These are phyloP conservation scores for Sungouiella blattae DNA, from an alignment of 805 yeast species.

Conservation along the genomic window DNA sequence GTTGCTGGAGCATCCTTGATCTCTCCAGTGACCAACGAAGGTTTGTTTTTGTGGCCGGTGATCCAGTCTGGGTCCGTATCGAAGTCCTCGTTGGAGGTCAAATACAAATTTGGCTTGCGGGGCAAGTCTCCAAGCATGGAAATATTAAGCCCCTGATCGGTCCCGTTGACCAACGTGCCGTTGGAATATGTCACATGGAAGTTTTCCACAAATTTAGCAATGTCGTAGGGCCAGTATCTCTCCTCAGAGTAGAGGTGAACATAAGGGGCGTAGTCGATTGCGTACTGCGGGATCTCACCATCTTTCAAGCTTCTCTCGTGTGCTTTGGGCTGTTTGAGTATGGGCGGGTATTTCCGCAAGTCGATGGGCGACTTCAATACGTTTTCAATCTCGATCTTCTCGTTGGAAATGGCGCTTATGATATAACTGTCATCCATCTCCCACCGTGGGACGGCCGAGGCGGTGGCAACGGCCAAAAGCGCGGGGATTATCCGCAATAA, in stretches of 20 bases:
- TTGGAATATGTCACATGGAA: slow-evolving; percentile 55
- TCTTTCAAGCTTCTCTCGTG: slow-evolving; percentile 37
- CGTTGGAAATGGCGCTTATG: slow-evolving; percentile 17
- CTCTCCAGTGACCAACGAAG: slow-evolving; percentile 67
- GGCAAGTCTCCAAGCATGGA: slow-evolving; percentile 30
- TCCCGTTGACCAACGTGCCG: slow-evolving; percentile 40
- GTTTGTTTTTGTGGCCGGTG: slow-evolving; percentile 66
- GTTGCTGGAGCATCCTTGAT: slow-evolving; percentile 77
- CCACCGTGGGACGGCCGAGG: slow-evolving; percentile 16
- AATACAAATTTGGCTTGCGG: slow-evolving; percentile 40
- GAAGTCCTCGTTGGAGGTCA: slow-evolving; percentile 72
- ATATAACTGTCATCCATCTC: slow-evolving; percentile 20
- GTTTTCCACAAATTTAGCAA: slow-evolving; percentile 62
- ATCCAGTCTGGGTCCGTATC: slow-evolving; percentile 75
- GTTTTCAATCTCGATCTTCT: slow-evolving; percentile 21
- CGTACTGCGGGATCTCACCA: slow-evolving; percentile 64
- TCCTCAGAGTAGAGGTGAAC: slow-evolving; percentile 91
- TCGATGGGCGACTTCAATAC: slow-evolving; percentile 24
- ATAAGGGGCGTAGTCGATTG: slow-evolving; percentile 65
- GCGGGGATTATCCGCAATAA: neutral
- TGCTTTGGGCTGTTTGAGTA: slow-evolving; percentile 27
- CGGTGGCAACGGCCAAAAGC: slow-evolving; percentile 2
- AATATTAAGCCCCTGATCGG: slow-evolving; percentile 29
- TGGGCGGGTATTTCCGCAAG: slow-evolving; percentile 30
- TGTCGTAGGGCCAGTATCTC: slow-evolving; percentile 77